A percentile compares a stretch with the other conserved stretches of the same genome.
phyloP scores from a whole-genome alignment of 768 basidiomycete genomes.

The Neoboletus subvelutipes region DNA sequence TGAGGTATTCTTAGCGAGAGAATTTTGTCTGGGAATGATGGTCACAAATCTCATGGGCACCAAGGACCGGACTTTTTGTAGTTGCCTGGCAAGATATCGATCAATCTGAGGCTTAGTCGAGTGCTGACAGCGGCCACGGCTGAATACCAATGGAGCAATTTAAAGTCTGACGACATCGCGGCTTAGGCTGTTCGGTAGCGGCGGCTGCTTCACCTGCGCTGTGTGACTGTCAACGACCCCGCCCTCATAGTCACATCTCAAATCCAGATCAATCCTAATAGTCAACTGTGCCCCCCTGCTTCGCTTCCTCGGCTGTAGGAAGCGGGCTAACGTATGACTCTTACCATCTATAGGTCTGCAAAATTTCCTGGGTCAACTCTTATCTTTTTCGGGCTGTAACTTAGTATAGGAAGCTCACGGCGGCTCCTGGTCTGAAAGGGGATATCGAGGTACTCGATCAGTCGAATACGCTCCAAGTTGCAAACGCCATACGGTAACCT shows the following conservation, averaged over 20 bases:
- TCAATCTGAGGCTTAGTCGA: background rate
- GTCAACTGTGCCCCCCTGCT: background rate
- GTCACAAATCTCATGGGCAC: background rate
- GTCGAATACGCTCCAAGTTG: background rate
- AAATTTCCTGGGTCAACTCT: background rate
- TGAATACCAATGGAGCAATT: background rate
- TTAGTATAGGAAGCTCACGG: background rate
- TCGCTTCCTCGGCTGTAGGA: background rate
- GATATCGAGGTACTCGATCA: background rate
- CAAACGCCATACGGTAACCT: background rate
- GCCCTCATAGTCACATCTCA: background rate
- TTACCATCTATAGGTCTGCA: background rate
- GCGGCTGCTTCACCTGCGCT: too few species aligned
- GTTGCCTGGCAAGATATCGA: background rate
- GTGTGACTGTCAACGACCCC: background rate
- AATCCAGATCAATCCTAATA: background rate
- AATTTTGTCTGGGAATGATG: background rate
- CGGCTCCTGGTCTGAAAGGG: too few species aligned
- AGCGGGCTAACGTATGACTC: too few species aligned
- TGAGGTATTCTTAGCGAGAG: background rate
- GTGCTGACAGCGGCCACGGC: background rate
- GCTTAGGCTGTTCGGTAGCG: background rate
- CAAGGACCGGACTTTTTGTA: constrained; percentile 7
- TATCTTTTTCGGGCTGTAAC: too few species aligned
- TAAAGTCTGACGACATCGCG: background rate